These are phyloP conservation scores for Penicillium sp. DNA, from an alignment of 2,329 filamentous ascomycete species.

Conservation along the genomic window DNA sequence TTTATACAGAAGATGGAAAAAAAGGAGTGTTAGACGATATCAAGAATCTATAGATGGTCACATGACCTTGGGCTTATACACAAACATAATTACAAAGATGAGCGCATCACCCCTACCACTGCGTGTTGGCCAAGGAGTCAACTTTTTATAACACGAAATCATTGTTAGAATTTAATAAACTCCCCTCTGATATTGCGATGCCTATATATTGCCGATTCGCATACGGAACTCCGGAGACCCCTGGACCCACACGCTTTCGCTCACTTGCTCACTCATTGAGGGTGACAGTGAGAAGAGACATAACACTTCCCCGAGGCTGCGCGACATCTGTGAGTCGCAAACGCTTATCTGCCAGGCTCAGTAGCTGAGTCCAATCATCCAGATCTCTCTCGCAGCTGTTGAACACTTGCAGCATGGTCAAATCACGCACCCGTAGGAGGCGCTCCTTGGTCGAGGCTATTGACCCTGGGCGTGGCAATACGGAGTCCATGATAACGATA, in stretches of 20 bases:
- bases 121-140: not conserved
- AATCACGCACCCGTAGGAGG: slow-evolving; percentile 36
- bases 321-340: not conserved
- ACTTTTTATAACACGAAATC: not conserved
- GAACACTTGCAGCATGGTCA: slow-evolving; percentile 43
- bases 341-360: slow-evolving; percentile 16
- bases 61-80: not conserved
- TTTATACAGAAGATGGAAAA: too few species aligned
- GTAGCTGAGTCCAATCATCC: slow-evolving; percentile 37
- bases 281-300: not conserved
- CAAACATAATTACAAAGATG: not conserved
- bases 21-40: too few species aligned
- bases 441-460: slow-evolving; percentile 20
- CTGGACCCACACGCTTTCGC: not conserved
- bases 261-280: not conserved
- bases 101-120: not conserved
- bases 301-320: not conserved
- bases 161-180: too few species aligned
- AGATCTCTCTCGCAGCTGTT: slow-evolving; percentile 42
- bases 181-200: not conserved
- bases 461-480: not conserved
- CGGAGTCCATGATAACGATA: not conserved
- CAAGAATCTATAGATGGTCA: not conserved
- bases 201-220: not conserved
- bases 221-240: too few species aligned